phyloP scores from a whole-genome alignment of 2,329 filamentous ascomycete species.

The Endothia cerciana region DNA sequence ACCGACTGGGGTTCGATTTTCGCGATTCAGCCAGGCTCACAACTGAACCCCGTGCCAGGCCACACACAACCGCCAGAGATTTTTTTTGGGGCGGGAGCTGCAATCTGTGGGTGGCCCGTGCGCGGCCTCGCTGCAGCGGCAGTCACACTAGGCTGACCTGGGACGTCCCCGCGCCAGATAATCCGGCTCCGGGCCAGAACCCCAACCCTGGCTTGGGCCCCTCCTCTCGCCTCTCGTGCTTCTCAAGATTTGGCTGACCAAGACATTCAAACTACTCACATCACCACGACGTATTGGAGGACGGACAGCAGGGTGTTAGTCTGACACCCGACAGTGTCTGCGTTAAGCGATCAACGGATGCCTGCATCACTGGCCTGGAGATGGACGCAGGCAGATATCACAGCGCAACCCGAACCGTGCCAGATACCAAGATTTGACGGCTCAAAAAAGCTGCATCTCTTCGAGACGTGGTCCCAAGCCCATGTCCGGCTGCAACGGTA shows the following conservation, averaged over 20 bases:
- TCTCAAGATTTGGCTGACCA: not conserved
- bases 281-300: too few species aligned
- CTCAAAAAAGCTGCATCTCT: not conserved
- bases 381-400: not conserved
- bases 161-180: slow-evolving; percentile 15
- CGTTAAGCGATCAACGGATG: too few species aligned
- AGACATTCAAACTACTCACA: too few species aligned
- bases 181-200: slow-evolving; percentile 9
- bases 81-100: slow-evolving; percentile 17
- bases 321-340: too few species aligned
- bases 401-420: not conserved
- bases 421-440: not conserved
- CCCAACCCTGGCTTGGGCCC: slow-evolving; percentile 9
- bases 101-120: slow-evolving; percentile 23
- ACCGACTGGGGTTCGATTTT: slow-evolving; percentile 15
- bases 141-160: not conserved
- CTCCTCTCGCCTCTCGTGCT: not conserved
- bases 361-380: not conserved
- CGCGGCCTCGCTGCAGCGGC: not conserved
- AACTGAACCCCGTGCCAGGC: slow-evolving; percentile 7
- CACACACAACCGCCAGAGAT: slow-evolving; percentile 14
- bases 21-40: slow-evolving; percentile 11
- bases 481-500: not conserved
- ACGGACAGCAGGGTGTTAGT: too few species aligned
- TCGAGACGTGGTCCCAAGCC: not conserved